These are phyloP conservation scores for Metarhizium brunneum DNA, from an alignment of 2,329 filamentous ascomycete species.

Conservation along the genomic window DNA sequence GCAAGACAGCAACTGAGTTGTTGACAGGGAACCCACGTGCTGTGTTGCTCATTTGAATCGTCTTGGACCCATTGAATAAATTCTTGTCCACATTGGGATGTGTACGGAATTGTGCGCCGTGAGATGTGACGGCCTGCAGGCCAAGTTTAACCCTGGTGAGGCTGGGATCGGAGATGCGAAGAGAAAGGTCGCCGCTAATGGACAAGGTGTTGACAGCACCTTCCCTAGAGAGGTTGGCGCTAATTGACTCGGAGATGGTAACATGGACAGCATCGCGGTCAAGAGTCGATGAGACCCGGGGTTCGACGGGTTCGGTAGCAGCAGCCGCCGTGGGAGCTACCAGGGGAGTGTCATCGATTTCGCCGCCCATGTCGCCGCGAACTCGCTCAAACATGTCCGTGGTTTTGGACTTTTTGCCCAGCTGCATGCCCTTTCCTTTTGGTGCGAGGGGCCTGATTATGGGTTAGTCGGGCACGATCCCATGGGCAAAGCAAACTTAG, in stretches of 20 bases:
- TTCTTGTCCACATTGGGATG: conserved; percentile 94
- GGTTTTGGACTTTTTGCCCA: conserved; percentile 97
- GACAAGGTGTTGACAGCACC: conserved; percentile 78
- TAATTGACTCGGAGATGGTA: conserved; percentile 82
- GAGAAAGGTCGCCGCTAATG: conserved; percentile 84
- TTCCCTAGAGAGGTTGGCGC: conserved; percentile 79
- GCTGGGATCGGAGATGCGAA: conserved; percentile 80
- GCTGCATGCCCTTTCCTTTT: conserved; percentile 96
- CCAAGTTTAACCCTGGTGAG: conserved; percentile 88
- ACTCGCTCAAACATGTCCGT: conserved; percentile 97
- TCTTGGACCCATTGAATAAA: conserved; percentile 71
- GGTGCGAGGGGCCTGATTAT: conserved; percentile 47
- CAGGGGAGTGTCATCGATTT: conserved; percentile 69
- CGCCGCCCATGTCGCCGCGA: conserved; percentile 79
- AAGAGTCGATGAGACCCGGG: conserved; percentile 53
- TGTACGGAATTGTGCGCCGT: conserved; percentile 84
- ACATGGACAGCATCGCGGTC: conserved; percentile 84
- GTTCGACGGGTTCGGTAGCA: conserved; percentile 39
- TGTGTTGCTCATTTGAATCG: conserved; percentile 83
- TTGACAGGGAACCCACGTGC: conserved; percentile 88
- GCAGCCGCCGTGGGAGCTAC: conserved; percentile 47
- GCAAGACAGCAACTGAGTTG: conserved; percentile 83
- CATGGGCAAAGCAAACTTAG: not conserved
- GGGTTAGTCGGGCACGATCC: not conserved
- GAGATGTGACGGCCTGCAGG: conserved; percentile 64